phyloP scores from a whole-genome alignment of 208 protist species.

The Endotrypanum monterogeii region DNA sequence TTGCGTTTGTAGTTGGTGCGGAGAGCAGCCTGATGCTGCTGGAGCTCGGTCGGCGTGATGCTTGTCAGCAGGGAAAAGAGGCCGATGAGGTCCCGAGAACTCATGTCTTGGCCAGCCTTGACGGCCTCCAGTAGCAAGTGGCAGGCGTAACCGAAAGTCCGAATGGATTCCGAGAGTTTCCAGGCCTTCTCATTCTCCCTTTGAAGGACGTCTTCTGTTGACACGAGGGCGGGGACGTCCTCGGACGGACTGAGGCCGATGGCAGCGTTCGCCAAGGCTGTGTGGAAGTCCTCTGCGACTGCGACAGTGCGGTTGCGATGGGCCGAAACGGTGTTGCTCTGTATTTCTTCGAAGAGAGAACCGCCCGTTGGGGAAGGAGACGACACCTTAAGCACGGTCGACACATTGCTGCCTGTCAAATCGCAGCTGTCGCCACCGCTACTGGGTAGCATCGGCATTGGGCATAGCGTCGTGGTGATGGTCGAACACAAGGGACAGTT shows the following conservation, averaged over 20 bases:
- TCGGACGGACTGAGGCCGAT: slow-evolving; percentile 40
- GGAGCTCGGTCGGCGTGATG: slow-evolving; percentile 33
- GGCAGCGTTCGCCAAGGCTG: slow-evolving; percentile 41
- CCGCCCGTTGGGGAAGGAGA: background rate
- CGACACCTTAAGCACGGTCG: background rate
- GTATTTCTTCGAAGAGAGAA: slow-evolving; percentile 50
- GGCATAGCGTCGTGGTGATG: slow-evolving; percentile 59
- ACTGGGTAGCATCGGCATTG: slow-evolving; percentile 44
- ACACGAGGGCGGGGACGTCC: slow-evolving; percentile 29
- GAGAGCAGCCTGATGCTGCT: slow-evolving; percentile 22
- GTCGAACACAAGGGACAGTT: slow-evolving; percentile 75
- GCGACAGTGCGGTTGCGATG: slow-evolving; percentile 8
- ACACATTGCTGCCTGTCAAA: background rate
- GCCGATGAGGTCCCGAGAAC: slow-evolving; percentile 52
- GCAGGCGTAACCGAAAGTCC: slow-evolving; percentile 44
- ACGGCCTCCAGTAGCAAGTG: slow-evolving; percentile 56
- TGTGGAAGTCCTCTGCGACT: slow-evolving; percentile 34
- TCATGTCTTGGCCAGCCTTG: slow-evolving; percentile 49
- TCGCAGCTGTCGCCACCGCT: slow-evolving; percentile 1
- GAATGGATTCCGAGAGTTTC: slow-evolving; percentile 57
- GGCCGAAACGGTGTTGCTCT: slow-evolving; percentile 19
- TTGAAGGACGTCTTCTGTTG: slow-evolving; percentile 48
- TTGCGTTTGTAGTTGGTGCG: slow-evolving; percentile 40
- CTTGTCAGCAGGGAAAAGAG: slow-evolving; percentile 61
- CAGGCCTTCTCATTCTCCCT: slow-evolving; percentile 38